phyloP scores from a whole-genome alignment of 805 yeast genomes.

The Ogataea trehaloabstinens region DNA sequence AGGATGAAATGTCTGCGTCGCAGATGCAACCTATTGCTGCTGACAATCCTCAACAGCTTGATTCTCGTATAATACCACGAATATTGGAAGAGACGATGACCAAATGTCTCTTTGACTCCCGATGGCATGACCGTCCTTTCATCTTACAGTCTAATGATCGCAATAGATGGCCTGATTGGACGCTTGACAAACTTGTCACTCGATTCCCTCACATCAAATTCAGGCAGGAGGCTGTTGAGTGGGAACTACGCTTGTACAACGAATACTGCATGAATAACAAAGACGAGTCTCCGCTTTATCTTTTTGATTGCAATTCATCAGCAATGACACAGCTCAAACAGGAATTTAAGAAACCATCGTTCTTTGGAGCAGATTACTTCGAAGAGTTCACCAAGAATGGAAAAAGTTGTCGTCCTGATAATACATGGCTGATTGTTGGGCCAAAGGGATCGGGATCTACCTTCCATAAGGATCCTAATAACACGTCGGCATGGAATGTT shows the following conservation, averaged over 20 bases:
- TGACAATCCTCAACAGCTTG: conserved; percentile 8
- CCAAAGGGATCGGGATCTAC: conserved; percentile 82
- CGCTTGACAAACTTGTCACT: conserved; percentile 42
- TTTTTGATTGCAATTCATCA: conserved; percentile 77
- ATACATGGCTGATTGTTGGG: conserved; percentile 89
- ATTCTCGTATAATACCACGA: conserved; percentile 41
- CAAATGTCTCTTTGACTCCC: conserved; percentile 39
- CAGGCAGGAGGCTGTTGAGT: conserved; percentile 81
- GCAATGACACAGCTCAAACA: conserved; percentile 57
- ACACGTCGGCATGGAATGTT: conserved; percentile 89
- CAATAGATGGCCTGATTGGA: conserved; percentile 65
- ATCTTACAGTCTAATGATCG: conserved; percentile 24
- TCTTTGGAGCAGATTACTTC: conserved; percentile 62
- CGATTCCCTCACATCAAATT: conserved; percentile 62
- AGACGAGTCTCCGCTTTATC: conserved; percentile 83
- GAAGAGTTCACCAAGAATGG: conserved; percentile 34
- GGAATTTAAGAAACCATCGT: conserved; percentile 54
- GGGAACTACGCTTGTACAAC: conserved; percentile 64
- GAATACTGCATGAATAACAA: conserved; percentile 58
- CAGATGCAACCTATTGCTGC: conserved; percentile 1
- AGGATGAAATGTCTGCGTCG: conserved; percentile 37
- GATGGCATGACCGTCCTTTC: conserved; percentile 61
- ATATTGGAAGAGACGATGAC: conserved; percentile 44
- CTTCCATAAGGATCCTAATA: conserved; percentile 91
- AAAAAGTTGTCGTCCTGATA: conserved; percentile 71